A percentile compares a stretch with the other conserved stretches of the same genome.
These are phyloP conservation scores for Aspergillus udagawae DNA, from an alignment of 2,329 filamentous ascomycete genomes.

Conservation along the genomic window DNA sequence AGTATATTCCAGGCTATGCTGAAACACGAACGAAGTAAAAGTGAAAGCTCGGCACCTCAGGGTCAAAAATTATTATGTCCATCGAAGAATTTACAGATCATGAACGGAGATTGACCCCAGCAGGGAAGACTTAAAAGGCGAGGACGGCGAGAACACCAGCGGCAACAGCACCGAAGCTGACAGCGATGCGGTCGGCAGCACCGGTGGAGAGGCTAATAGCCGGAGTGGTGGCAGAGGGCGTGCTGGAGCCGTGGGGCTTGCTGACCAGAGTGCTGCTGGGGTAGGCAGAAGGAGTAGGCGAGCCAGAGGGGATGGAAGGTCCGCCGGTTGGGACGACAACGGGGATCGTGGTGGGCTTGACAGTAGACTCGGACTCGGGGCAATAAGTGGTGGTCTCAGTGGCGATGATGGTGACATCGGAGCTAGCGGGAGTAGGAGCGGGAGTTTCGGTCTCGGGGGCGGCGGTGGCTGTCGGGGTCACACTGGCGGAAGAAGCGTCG, in stretches of 20 bases:
- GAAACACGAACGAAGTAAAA: constrained; percentile 2
- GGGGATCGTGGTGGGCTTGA: constrained; percentile 11
- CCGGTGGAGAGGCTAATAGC: constrained; percentile 23
- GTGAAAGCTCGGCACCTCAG: background rate
- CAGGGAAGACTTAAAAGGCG: constrained; percentile 27
- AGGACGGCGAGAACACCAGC: constrained; percentile 33
- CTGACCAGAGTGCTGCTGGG: constrained; percentile 9
- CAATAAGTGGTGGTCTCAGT: constrained; percentile 2
- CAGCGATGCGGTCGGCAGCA: constrained; percentile 31
- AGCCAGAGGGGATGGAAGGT: constrained; percentile 2
- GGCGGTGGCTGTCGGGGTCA: constrained; percentile 5
- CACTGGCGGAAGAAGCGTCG: constrained; percentile 8
- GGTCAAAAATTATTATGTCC: background rate
- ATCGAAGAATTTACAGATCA: constrained; percentile 1
- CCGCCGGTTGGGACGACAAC: constrained; percentile 7
- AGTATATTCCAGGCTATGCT: background rate
- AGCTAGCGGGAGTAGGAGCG: constrained; percentile 2
- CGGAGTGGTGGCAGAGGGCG: constrained; percentile 11
- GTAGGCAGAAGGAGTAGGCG: constrained; percentile 7
- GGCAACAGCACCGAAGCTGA: constrained; percentile 33
- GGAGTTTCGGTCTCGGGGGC: background rate
- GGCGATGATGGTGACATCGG: constrained; percentile 1
- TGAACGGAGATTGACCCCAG: background rate
- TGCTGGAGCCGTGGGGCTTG: background rate
- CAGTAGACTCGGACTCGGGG: constrained; percentile 13